A percentile compares a stretch with the other conserved stretches of the same genome.
Evolutionary conservation across 257 asterid species (phyloP).

Genomic region (Fraxinus quadrangulata): DNA sequence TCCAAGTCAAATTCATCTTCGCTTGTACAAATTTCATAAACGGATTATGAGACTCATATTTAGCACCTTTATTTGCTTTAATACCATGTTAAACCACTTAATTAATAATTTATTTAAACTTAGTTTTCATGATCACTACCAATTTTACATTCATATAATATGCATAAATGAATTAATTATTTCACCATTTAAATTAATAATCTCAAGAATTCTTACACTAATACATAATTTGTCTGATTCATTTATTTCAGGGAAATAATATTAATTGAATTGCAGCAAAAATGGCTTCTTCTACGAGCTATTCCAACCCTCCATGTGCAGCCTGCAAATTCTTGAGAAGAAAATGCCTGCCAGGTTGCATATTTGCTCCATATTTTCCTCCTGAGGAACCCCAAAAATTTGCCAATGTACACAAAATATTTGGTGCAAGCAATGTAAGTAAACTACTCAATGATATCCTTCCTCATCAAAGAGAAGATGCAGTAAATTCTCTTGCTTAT

Average conservation of each 20-base stretch:
- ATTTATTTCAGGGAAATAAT: not conserved
- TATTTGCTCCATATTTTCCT: constrained; percentile 37
- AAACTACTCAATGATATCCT: constrained; percentile 30
- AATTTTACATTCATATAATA: not conserved
- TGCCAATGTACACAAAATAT: constrained; percentile 35
- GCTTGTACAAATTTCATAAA: not conserved
- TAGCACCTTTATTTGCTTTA: not conserved
- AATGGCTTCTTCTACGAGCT: constrained; percentile 18
- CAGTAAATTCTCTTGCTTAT: constrained; percentile 32
- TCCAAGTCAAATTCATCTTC: too few relatives aligned
- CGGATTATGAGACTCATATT: not conserved
- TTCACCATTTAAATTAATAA: too few relatives aligned
- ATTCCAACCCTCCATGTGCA: constrained; percentile 32
- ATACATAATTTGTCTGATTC: not conserved
- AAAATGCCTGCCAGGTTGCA: constrained; percentile 32
- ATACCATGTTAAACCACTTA: too few relatives aligned
- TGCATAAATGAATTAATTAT: too few relatives aligned
- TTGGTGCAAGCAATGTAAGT: constrained; percentile 37
- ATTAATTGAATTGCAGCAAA: not conserved
- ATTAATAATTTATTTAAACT: too few relatives aligned
- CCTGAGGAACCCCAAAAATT: constrained; percentile 37
- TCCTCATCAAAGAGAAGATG: constrained; percentile 35
- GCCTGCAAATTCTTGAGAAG: constrained; percentile 39
- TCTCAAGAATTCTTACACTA: not conserved
- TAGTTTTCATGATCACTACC: not conserved